phyloP scores from a whole-genome alignment of 306 rosid species.

The Rosa lucieae region DNA sequence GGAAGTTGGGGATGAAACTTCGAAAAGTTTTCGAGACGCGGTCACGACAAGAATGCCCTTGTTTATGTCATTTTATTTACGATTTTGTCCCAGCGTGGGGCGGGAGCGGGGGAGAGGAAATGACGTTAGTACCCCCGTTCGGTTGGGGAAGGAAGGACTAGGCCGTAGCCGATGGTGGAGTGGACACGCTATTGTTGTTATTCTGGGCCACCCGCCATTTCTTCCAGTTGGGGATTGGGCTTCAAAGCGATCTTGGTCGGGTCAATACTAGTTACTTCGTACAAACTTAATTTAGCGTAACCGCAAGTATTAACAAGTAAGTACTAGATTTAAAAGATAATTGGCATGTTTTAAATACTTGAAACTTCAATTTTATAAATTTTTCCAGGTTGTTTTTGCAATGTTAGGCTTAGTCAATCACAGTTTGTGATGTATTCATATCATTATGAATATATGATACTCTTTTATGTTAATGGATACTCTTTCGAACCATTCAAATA shows the following conservation, averaged over 20 bases:
- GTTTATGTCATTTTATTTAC: neutral
- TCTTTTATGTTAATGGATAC: no score
- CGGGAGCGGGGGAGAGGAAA: neutral
- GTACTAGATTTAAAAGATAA: neutral
- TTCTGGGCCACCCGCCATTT: neutral
- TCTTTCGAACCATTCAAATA: no score
- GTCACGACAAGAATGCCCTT: neutral
- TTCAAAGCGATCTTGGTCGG: neutral
- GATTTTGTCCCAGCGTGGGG: neutral
- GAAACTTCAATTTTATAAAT: no score
- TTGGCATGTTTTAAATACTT: neutral
- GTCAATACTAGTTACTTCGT: neutral
- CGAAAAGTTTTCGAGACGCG: neutral
- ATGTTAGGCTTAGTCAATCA: no score
- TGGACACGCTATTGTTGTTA: neutral
- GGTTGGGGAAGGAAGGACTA: neutral
- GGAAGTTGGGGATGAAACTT: conserved; percentile 1
- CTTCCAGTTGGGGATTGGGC: neutral
- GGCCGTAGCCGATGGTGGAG: neutral
- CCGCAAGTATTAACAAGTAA: neutral
- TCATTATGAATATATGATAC: no score
- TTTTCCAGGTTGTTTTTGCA: no score
- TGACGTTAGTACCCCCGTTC: neutral
- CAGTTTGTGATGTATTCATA: no score
- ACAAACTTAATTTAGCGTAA: neutral